Conservation (phyloP, 2,329 filamentous ascomycete species). For the Beauveria australis region DNA sequence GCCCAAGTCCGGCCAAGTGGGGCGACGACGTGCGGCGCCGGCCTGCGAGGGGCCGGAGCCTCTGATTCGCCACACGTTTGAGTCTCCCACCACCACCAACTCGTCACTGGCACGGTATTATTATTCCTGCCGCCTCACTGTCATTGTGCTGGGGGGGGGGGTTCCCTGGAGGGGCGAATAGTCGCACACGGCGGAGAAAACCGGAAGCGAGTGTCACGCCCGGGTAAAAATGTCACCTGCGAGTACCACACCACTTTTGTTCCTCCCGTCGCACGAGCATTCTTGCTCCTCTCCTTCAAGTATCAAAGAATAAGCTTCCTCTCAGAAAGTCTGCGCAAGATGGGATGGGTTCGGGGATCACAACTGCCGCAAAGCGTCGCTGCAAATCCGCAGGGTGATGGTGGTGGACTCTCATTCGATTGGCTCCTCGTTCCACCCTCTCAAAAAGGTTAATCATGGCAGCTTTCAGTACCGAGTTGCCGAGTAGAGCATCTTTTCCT, state of each 20-base stretch:
- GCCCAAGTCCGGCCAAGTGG: slow-evolving; percentile 6
- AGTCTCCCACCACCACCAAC: background rate
- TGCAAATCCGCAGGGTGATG: background rate
- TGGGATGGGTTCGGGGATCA: background rate
- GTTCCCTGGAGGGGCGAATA: background rate
- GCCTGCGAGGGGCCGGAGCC: slow-evolving; percentile 3
- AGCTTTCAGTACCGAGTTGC: background rate
- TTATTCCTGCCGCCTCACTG: slow-evolving; percentile 3
- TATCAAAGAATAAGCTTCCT: background rate
- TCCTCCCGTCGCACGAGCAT: background rate
- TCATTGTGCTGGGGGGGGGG: background rate
- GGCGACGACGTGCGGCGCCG: background rate
- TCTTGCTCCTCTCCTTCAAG: background rate
- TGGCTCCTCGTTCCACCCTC: background rate
- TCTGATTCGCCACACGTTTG: background rate
- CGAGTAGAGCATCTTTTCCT: background rate
- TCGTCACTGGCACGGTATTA: background rate
- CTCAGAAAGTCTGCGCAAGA: background rate
- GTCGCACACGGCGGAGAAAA: slow-evolving; percentile 1
- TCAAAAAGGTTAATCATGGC: background rate
- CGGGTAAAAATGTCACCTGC: background rate
- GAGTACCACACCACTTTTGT: slow-evolving; percentile 5
- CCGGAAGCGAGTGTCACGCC: background rate
- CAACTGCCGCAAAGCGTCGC: slow-evolving; percentile 3
- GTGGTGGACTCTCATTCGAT: slow-evolving; percentile 2